Base-by-base conservation (phyloP, 1,284 basidiomycete species). In the Sphagnurus paluster region DNA sequence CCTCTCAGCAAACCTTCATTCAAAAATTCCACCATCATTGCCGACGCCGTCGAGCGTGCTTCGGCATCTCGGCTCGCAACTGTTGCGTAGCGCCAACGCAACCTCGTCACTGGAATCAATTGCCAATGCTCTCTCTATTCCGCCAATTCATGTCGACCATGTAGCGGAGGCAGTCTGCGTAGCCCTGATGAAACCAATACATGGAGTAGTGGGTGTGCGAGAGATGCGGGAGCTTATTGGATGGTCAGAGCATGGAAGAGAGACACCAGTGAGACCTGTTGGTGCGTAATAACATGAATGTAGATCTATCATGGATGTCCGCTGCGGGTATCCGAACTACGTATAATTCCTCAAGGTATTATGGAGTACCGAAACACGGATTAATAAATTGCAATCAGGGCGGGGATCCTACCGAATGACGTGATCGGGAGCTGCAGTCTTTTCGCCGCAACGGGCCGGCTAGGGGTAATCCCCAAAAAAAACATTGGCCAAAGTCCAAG, bases 141-240 rank as follows among this genome's bases (percentile, higher is more conserved):
- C 87, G 20, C 94, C 97, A 0, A 83, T 99, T 38, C 96, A 99
- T 62, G 92, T 98, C 20, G 96, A 99, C 59, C 93, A 96, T 50
- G 93, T 99, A 29, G 96, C 89, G 1, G 83, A 87, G 57, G 93
- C 94, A 0, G 80, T 93, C 7, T 84, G 84, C 53, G 67, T 72
- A n/a, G 71, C 75, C 26, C 62, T 88, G 48, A 69, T 66, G 28
- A 66, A 66, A 38, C 72, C 76, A 37, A 67, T 90, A 35, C 68
- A 62, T 42, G 91, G 91, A 32, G 79, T 87, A n/a, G 71, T 93
- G 26, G 87, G 80, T 37, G 90, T 95, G 35, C 64, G 64, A 44
- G 72, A 74, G 51, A 96, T 97, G 87, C 75, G 89, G 46, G 71
- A 78, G 54, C 62, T 91, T 48, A 77, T 90, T 57, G 87, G 84